Percentiles rank a stretch among this genome's conserved stretches.
phyloP scores from a whole-genome alignment of 179 eudicot species.

The Patellifolia procumbens region DNA sequence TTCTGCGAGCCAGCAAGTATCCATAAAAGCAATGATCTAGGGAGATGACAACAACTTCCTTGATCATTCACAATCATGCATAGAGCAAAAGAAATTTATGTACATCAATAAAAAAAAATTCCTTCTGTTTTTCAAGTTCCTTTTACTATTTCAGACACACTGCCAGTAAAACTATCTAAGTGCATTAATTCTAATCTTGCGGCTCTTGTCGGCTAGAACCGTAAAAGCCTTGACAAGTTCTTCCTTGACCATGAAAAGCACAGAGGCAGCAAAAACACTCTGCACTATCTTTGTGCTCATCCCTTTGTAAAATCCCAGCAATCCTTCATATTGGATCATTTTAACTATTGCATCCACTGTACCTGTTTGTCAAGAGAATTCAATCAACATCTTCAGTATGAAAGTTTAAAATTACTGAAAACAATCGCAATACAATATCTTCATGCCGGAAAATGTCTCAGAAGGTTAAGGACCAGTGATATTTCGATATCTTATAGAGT shows the following conservation, averaged over 20 bases:
- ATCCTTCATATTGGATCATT: constrained; percentile 82
- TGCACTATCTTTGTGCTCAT: constrained; percentile 96
- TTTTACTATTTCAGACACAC: neutral
- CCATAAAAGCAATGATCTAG: too few relatives aligned
- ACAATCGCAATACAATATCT: too few relatives aligned
- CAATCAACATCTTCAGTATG: neutral
- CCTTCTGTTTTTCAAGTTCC: neutral
- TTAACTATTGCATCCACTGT: constrained; percentile 78
- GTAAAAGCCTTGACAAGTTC: constrained; percentile 73
- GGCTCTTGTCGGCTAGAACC: constrained; percentile 43
- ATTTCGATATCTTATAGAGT: too few relatives aligned
- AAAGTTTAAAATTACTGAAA: too few relatives aligned
- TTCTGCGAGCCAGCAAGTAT: too few relatives aligned
- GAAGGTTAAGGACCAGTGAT: too few relatives aligned
- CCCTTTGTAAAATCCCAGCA: constrained; percentile 80
- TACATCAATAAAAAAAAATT: neutral
- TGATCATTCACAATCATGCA: too few relatives aligned
- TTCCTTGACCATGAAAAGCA: constrained; percentile 90
- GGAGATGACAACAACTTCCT: too few relatives aligned
- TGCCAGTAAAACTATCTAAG: constrained; percentile 15
- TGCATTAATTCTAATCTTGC: constrained; percentile 29
- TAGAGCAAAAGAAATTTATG: neutral
- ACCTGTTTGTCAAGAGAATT: constrained; percentile 53
- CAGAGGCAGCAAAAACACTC: constrained; percentile 92
- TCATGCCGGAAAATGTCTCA: too few relatives aligned